Evolutionary conservation across 805 yeast genomes (phyloP), one percentile per base, ranked within the genome.

Genomic region (Zygoascus flipseniorum): DNA sequence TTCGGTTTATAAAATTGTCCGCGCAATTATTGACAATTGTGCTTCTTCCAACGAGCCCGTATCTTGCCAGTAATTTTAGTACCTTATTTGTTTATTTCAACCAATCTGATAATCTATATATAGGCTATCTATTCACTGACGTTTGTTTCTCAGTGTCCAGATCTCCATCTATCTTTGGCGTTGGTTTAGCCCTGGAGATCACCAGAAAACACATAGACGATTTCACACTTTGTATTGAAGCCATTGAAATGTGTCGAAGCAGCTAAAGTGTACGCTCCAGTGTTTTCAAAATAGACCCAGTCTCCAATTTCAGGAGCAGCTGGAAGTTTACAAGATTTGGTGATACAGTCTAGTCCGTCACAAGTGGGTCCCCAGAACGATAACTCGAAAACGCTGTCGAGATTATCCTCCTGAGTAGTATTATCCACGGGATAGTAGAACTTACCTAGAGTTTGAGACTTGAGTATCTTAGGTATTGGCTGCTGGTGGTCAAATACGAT

Each of bases 301-400:
- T 92, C 98, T 8, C 97, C 98, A 44, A 86, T 84, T 19, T 75
- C 73, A 45, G 89, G 81, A 42, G 81, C 80, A 52, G 77, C 74
- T 18, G 82, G 74, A 62, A 92, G 73, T 37, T 60, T 61, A 55
- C 80, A 72, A 39, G 72, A 74, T 47, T 73, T 67, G 18, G 85
- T 68, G 54, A 92, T 80, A 68, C 95, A 85, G 69, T 92, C 99
- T 58, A 92, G 75, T 2, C 97, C 97, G 70, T 92, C 99, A 72
- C 99, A 92, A 18, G 98, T 92, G 46, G 98, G 99, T 5, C 99
- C 99, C 99, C 99, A 92, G 56, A 93, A 77, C 2, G 96, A 86
- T 55, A 64, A 60, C 26, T 52, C 58, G 50, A 53, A 50, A 47
- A 55, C 45, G 49, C 47, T 53, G 28, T 32, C 52, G 31, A 51